Base-by-base conservation (phyloP, 768 basidiomycete genomes). In the Tubosaeta brunneosetosa region DNA sequence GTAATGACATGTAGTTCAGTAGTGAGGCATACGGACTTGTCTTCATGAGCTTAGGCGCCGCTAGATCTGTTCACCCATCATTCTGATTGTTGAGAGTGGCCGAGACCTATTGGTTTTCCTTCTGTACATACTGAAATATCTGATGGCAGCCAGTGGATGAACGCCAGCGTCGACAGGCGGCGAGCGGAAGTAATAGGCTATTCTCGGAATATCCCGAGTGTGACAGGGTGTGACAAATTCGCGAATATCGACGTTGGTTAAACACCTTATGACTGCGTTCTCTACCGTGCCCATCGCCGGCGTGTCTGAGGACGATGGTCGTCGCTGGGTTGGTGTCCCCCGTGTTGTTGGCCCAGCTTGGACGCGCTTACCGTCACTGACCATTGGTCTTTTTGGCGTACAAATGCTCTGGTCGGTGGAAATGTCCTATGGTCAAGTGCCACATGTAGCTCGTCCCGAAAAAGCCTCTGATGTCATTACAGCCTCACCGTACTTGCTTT, bases 381-480 rank as follows among this genome's bases (percentile, higher is more conserved):
- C 92, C 0, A 62, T 93, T 7, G 88, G 90, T 1, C 71, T 94
- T 47, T 69, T 92, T 3, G 94, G 94, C 6, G 84, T 94, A 1
- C 89, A 91, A 66, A 82, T 92, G 55, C 81, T 95, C 44, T 97
- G 94, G 94, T 88, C 87, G 1, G 86, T 95, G 12, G 94, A 97
- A 64, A 94, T 97, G 91, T 86, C 90, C 0, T 94, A 95, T 56
- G 91, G 89, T 61, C 25, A 50, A 33, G 61, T 46, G 11, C 45
- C n/a, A 32, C 22, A 22, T 22, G 17, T 31, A 8, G 2, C 12
- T 36, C 31, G 13, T 41, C 17, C 22, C 19, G 6, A 44, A 31
- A 47, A 14, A 17, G n/a, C 43, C 11, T 13, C 57, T 56, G 40
- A 53, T 31, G 31, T 56, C 22, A 17, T 22, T 17, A 11, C 46